These are phyloP conservation scores for Herpetospermum pedunculosum DNA, from an alignment of 306 rosid species.

Conservation along the genomic window DNA sequence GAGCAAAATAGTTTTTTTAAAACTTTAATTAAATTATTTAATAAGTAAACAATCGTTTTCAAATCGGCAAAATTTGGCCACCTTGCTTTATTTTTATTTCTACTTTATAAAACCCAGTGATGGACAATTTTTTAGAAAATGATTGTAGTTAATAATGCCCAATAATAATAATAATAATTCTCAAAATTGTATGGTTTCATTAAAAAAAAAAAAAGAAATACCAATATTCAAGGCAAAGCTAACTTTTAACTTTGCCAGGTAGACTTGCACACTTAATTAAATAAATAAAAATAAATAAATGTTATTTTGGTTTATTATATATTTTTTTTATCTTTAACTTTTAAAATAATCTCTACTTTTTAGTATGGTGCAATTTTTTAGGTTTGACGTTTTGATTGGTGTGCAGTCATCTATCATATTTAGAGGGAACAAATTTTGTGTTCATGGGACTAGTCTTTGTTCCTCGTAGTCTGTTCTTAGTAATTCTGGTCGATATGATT, in stretches of 20 bases:
- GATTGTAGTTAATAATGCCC: background rate
- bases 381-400: too few species aligned
- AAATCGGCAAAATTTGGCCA: background rate
- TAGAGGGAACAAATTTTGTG: too few species aligned
- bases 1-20: background rate
- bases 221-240: background rate
- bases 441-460: too few species aligned
- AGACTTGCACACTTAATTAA: background rate
- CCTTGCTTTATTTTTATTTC: background rate
- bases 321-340: too few species aligned
- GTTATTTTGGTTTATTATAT: too few species aligned
- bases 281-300: too few species aligned
- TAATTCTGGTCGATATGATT: too few species aligned
- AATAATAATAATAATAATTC: background rate
- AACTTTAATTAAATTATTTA: too few species aligned
- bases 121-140: background rate
- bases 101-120: background rate
- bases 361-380: too few species aligned
- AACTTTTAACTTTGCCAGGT: background rate
- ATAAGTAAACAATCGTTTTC: background rate
- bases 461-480: too few species aligned
- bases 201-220: background rate
- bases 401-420: too few species aligned
- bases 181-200: background rate
- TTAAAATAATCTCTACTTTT: too few species aligned